Evolutionary conservation across 371 early-diverging fungal genomes (phyloP).

Genomic region (Smittium culicis): DNA sequence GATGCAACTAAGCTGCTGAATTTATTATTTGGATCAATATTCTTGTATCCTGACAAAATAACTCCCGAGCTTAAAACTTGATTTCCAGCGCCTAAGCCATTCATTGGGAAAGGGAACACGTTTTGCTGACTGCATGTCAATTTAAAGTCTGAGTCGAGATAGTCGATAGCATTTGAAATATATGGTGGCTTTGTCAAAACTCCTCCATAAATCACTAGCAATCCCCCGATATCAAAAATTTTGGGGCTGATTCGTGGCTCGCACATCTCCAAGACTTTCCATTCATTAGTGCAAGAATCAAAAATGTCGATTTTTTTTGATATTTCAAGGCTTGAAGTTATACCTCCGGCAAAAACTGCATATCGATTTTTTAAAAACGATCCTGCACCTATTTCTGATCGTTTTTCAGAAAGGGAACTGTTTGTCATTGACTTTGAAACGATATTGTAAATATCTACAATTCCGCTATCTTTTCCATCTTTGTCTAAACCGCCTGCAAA

Average conservation of each 20-base stretch:
- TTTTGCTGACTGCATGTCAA: constrained; percentile 9
- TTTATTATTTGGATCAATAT: constrained; percentile 24
- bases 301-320: constrained; percentile 25
- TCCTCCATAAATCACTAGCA: constrained; percentile 24
- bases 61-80: constrained; percentile 16
- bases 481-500: constrained; percentile 29
- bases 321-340: constrained; percentile 15
- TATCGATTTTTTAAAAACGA: constrained; percentile 20
- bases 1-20: constrained; percentile 29
- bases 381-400: constrained; percentile 27
- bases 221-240: constrained; percentile 21
- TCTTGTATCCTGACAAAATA: constrained; percentile 25
- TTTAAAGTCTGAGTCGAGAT: constrained; percentile 15
- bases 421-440: constrained; percentile 17
- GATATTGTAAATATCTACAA: constrained; percentile 25
- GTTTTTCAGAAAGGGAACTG: constrained; percentile 15
- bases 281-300: constrained; percentile 17
- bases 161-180: constrained; percentile 25
- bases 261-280: constrained; percentile 16
- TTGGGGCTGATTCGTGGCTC: constrained; percentile 20
- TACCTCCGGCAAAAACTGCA: constrained; percentile 29
- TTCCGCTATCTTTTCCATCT: constrained; percentile 18
- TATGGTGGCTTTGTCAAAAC: constrained; percentile 24
- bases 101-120: constrained; percentile 15
- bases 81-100: constrained; percentile 20